Base-by-base conservation (phyloP, 768 basidiomycete genomes). In the Xerocomellus amylosporus region DNA sequence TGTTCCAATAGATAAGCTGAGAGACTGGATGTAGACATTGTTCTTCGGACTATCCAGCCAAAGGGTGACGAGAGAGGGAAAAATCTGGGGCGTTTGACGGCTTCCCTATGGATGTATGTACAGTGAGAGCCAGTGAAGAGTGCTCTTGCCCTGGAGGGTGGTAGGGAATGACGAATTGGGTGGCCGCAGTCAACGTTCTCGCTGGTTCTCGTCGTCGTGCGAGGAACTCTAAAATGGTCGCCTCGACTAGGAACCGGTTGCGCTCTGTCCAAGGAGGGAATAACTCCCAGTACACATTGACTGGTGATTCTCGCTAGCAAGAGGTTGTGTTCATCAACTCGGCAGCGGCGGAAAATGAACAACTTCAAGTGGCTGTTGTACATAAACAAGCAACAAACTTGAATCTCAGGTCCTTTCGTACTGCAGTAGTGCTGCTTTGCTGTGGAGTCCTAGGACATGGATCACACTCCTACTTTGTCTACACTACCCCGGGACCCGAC, bases 1-100 rank as follows among this genome's bases (percentile, higher is more conserved):
- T 82, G 71, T 22, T 65, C 64, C n/a, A 47, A 30, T 15, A 85
- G 68, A 59, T 78, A 80, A 8, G 65, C 63, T 3, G 75, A 68
- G 30, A 80, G 63, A 47, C 54, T 58, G 14, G 61, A 56, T 1
- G 46, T 20, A 7, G 70, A 53, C 65, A 71, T 69, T 26, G 44
- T 38, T 47, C 51, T 55, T 58, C 19, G 54, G 22, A 34, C 12
- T 51, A 34, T 49, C 14, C n/a, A 17, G 8, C 20, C 49, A 44
- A 44, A 13, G 20, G 33, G 20, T 31, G 40, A 46, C 31, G 46
- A 54, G 57, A 34, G 26, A 20, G 10, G 5, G 30, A 28, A n/a
- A 37, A 26, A 33, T 51, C 26, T 46, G n/a, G 24, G 42, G 9
- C 31, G 39, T 22, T 41, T 42, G 41, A 33, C 15, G 39, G 9